A percentile compares a stretch with the other conserved stretches of the same genome.
Conservation (phyloP, 1,284 basidiomycete species). For the Tilletia setariae region DNA sequence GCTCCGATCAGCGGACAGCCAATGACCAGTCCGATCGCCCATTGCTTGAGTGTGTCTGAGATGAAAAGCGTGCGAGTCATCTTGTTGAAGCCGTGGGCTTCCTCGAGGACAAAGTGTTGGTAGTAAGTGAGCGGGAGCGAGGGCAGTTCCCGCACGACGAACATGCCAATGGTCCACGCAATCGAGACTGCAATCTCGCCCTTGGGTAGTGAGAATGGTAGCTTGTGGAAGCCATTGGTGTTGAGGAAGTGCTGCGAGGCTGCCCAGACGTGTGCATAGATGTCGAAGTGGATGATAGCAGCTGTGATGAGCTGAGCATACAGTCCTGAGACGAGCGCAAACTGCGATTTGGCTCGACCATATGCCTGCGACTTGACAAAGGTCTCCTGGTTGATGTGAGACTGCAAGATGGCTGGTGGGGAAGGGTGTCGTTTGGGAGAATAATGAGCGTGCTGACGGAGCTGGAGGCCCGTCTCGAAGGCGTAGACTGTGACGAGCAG, state of each 20-base stretch:
- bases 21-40: constrained; percentile 70
- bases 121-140: constrained; percentile 69
- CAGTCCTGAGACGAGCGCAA: constrained; percentile 70
- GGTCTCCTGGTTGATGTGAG: constrained; percentile 69
- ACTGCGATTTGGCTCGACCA: constrained; percentile 86
- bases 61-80: constrained; percentile 68
- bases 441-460: constrained; percentile 81
- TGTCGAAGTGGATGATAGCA: constrained; percentile 68
- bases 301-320: constrained; percentile 73
- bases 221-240: constrained; percentile 20
- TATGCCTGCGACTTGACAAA: constrained; percentile 88
- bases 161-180: constrained; percentile 61
- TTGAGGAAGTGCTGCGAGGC: constrained; percentile 60
- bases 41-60: constrained; percentile 75
- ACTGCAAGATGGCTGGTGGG: constrained; percentile 73
- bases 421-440: constrained; percentile 60
- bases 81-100: constrained; percentile 96
- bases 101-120: constrained; percentile 87
- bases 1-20: constrained; percentile 81
- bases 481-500: constrained; percentile 75
- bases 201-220: constrained; percentile 18
- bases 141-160: constrained; percentile 58
- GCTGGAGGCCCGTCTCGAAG: constrained; percentile 80
- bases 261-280: constrained; percentile 77
- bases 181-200: constrained; percentile 61